Base-by-base conservation (phyloP, 2,329 filamentous ascomycete genomes). In the Pseudogymnoascus destructans region DNA sequence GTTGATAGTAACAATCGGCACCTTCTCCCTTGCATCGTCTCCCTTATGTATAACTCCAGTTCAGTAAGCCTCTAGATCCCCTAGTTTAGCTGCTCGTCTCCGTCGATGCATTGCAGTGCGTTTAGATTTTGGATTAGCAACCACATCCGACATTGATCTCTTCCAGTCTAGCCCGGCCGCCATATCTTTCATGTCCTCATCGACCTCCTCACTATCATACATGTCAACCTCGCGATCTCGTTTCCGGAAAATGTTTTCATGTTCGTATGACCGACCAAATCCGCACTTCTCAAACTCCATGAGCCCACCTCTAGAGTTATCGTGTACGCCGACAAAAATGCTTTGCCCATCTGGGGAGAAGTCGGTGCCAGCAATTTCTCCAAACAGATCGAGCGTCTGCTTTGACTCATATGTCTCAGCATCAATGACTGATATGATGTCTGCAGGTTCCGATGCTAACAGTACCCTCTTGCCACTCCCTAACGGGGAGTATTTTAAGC, bases 381-480 rank as follows among this genome's bases (percentile, higher is more conserved):
- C 86, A 69, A 91, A 89, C 58, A 90, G 77, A 61, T 87, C 84
- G 8, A 91, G 72, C 0, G 79, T 80, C 69, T 91, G 87, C 68
- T 82, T 82, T n/a, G 76, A 76, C 19, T 74, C 70, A 64, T 83
- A 87, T 0, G 75, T 82, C 65, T 79, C 74, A 0, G 81, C 84
- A 63, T 90, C 82, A 63, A 90, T 84, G 49, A 91, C 74, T 67
- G 79, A 84, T 66, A 92, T 72, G 59, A 80, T 80, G 67, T 92
- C 87, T 32, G 87, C 85, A 66, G 87, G 85, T 69, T 92, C 88
- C 1, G 85, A 86, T 1, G 84, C 83, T 9, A 89, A 77, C 10
- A 92, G 75, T 1, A 88, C 76, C 2, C 79, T 77, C 62, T 77
- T 79, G 1, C 86, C 86, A 56, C 81, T 81, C 15, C 86, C 86